Base-by-base conservation (phyloP, 441 rosid species). In the Pelargonium australe region DNA sequence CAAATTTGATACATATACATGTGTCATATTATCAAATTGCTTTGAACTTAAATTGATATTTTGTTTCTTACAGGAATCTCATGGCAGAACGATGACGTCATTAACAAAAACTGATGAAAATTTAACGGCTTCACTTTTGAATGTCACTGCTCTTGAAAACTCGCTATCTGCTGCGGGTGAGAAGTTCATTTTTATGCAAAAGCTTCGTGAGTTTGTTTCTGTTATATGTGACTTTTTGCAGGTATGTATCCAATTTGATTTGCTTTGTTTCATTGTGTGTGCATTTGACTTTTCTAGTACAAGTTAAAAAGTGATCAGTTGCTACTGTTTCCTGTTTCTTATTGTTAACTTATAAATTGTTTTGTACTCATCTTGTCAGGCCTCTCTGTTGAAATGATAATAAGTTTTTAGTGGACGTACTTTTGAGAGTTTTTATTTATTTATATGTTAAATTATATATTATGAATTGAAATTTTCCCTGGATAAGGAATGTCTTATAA, bases 141-240 rank as follows among this genome's bases (percentile, higher is more conserved):
- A 85, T 76, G 84, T 91, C 72, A 81, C 88, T 75, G 80, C 83
- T 65, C 90, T 91, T 70, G 97, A 94, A 72, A 86, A 80, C 69
- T 82, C 95, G 75, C 80, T 87, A 49, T 73, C 91, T 76, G 92
- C 89, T 64, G 95, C 96, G 70, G 92, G 92, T 82, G 97, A 94
- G 89, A 91, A 88, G 96, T 94, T 84, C 94, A 85, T 94, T 82
- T 94, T 89, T 87, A 87, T 88, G 99, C 97, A 94, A 85, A 89
- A 89, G 87, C 92, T 94, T 77, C 95, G 94, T 83, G 85, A 87
- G 86, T 93, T 84, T 82, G 81, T 93, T 83, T 87, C 98, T 84
- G 91, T 87, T 84, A 75, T 89, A 81, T 91, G 97, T 84, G 95
- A 89, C 77, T 91, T 94, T 81, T 84, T 94, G 92, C 94, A 94